Evolutionary conservation across 371 early-diverging fungal species (phyloP).

Genomic region (Rhizopus delemar): DNA sequence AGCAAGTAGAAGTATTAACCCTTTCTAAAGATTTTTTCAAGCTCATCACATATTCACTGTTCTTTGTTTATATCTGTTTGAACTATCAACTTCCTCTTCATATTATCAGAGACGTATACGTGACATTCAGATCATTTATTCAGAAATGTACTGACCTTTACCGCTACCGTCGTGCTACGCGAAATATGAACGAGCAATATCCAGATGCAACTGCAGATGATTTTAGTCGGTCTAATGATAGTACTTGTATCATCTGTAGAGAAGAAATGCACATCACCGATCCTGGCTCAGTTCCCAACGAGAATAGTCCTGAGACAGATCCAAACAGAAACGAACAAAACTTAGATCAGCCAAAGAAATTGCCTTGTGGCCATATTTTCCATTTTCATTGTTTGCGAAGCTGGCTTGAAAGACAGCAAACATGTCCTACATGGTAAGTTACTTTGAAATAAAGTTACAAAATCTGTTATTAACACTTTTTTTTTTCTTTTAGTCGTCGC

Average conservation of each 20-base stretch:
- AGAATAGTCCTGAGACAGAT: slow-evolving; percentile 25
- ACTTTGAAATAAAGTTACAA: slow-evolving; percentile 22
- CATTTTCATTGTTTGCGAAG: slow-evolving; percentile 96
- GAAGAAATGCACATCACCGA: slow-evolving; percentile 81
- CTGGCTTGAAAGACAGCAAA: slow-evolving; percentile 98
- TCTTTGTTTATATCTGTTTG: slow-evolving; percentile 82
- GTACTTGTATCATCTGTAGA: slow-evolving; percentile 94
- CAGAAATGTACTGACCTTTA: slow-evolving; percentile 85
- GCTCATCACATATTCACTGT: slow-evolving; percentile 79
- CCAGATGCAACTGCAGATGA: slow-evolving; percentile 87
- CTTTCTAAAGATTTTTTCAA: slow-evolving; percentile 77
- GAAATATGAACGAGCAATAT: slow-evolving; percentile 93
- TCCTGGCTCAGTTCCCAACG: slow-evolving; percentile 1
- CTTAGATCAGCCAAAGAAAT: slow-evolving; percentile 82
- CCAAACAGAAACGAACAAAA: slow-evolving; percentile 32
- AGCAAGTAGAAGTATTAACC: neutral
- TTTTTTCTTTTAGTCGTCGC: slow-evolving; percentile 44
- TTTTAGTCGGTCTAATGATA: slow-evolving; percentile 74
- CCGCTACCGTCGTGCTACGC: slow-evolving; percentile 90
- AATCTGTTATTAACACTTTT: neutral
- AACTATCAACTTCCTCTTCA: slow-evolving; percentile 89
- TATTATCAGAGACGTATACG: slow-evolving; percentile 93
- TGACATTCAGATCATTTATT: slow-evolving; percentile 87
- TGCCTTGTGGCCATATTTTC: slow-evolving; percentile 97
- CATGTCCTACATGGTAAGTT: slow-evolving; percentile 89